Conservation (phyloP, 805 yeast genomes). For the Wickerhamiella sorbophila region DNA sequence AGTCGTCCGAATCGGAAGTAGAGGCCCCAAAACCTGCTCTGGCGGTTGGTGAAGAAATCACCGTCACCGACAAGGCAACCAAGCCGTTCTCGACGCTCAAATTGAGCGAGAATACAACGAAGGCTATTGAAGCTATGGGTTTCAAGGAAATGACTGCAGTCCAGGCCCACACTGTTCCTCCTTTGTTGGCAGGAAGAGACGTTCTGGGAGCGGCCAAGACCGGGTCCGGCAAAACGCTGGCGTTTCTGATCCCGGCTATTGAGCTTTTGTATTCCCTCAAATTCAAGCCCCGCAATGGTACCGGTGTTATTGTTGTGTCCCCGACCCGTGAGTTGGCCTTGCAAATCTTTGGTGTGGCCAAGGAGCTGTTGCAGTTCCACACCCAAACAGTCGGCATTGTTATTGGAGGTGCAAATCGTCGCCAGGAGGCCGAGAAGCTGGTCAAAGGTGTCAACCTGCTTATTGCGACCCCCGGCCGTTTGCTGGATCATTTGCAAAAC, state of each 20-base stretch:
- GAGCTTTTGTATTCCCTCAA: slow-evolving; percentile 79
- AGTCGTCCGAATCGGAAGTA: neutral
- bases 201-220: slow-evolving; percentile 99
- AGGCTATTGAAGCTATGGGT: slow-evolving; percentile 79
- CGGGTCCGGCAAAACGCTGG: slow-evolving; percentile 96
- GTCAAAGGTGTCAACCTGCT: slow-evolving; percentile 85
- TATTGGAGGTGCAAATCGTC: slow-evolving; percentile 95
- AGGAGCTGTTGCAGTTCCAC: slow-evolving; percentile 81
- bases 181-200: slow-evolving; percentile 89
- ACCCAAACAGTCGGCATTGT: slow-evolving; percentile 93
- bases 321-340: slow-evolving; percentile 97
- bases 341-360: slow-evolving; percentile 94
- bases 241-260: slow-evolving; percentile 89
- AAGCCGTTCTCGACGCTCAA: slow-evolving; percentile 37
- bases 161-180: slow-evolving; percentile 92
- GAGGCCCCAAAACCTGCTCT: neutral
- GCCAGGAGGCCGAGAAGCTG: slow-evolving; percentile 93
- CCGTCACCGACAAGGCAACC: slow-evolving; percentile 19
- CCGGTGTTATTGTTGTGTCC: slow-evolving; percentile 89
- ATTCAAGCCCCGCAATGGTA: slow-evolving; percentile 96
- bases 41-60: slow-evolving; percentile 11
- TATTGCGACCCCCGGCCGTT: slow-evolving; percentile 95
- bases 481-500: slow-evolving; percentile 91
- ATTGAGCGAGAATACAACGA: slow-evolving; percentile 67
- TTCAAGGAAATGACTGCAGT: slow-evolving; percentile 86